A percentile compares a stretch with the other conserved stretches of the same genome.
phyloP scores from a whole-genome alignment of 1,284 basidiomycete species.

The Moniliophthora roreri region DNA sequence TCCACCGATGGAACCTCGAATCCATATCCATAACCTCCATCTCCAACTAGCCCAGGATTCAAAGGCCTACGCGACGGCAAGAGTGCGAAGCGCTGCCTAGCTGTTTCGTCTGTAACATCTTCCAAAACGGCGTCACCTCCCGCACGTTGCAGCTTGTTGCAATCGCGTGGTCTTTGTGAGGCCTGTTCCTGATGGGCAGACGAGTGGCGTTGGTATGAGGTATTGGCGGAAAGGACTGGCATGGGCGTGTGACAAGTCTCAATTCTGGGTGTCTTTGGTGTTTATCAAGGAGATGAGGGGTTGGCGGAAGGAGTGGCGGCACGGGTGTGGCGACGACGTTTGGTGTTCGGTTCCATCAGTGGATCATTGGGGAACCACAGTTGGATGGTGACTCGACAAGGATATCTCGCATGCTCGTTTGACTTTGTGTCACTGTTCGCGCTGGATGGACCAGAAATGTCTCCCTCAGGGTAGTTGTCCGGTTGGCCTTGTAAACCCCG shows the following conservation, averaged over 20 bases:
- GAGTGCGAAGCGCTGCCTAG: conserved; percentile 61
- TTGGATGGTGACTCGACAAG: neutral
- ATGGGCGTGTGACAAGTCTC: conserved; percentile 23
- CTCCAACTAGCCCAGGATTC: conserved; percentile 40
- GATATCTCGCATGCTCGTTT: no score
- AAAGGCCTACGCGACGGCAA: conserved; percentile 55
- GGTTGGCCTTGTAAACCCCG: neutral
- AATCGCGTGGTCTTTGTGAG: conserved; percentile 1
- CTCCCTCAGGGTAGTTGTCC: neutral
- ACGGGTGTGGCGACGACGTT: no score
- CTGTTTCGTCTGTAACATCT: conserved; percentile 27
- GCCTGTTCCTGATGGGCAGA: conserved; percentile 14
- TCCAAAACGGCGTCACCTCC: conserved; percentile 19
- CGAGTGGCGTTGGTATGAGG: conserved; percentile 17
- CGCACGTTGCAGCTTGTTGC: conserved; percentile 13
- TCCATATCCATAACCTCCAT: no score
- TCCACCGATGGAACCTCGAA: no score
- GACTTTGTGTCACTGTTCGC: no score
- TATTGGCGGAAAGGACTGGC: conserved; percentile 26
- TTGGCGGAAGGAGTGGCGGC: neutral
- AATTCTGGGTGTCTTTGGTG: conserved; percentile 15
- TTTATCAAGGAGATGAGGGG: neutral
- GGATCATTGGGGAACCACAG: neutral
- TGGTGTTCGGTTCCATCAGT: no score
- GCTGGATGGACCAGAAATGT: neutral